Percentiles rank a stretch among this genome's conserved stretches.
phyloP scores from a whole-genome alignment of 352 stramenopile genomes.

The Halophytophthora batemanensis region DNA sequence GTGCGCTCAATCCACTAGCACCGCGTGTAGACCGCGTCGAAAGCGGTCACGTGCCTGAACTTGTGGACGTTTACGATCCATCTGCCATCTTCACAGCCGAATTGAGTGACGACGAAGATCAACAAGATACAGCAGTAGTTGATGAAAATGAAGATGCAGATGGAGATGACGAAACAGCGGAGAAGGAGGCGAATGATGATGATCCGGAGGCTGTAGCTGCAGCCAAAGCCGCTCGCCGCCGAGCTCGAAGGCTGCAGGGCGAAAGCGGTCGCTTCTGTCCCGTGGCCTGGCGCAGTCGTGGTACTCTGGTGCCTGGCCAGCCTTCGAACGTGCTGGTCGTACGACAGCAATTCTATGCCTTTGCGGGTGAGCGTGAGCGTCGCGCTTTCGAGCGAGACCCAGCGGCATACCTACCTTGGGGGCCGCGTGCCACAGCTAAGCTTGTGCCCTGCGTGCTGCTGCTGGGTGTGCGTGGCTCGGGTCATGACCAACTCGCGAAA shows the following conservation, averaged over 20 bases:
- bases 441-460: conserved; percentile 47
- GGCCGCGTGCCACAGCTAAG: conserved; percentile 18
- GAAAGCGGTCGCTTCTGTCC: conserved; percentile 60
- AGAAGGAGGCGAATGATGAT: conserved; percentile 2
- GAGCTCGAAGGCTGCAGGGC: conserved; percentile 29
- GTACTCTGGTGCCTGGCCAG: conserved; percentile 38
- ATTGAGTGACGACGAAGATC: conserved; percentile 15
- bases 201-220: conserved; percentile 14
- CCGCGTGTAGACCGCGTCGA: conserved; percentile 42
- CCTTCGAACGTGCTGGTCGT: conserved; percentile 38
- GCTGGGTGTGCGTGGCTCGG: conserved; percentile 44
- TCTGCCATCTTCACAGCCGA: conserved; percentile 26
- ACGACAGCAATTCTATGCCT: conserved; percentile 50
- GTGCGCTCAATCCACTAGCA: conserved; percentile 33
- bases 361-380: conserved; percentile 38
- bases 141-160: conserved; percentile 16
- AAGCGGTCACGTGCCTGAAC: conserved; percentile 31
- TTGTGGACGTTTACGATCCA: conserved; percentile 26
- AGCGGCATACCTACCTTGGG: conserved; percentile 31
- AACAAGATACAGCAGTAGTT: conserved; percentile 6
- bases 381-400: conserved; percentile 55
- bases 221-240: conserved; percentile 10
- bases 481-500: conserved; percentile 9
- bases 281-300: conserved; percentile 48
- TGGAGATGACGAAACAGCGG: background rate